Percentiles rank a stretch among this genome's conserved stretches.
Evolutionary conservation across 768 basidiomycete species (phyloP).

Genomic region (Suillus cothurnatus): DNA sequence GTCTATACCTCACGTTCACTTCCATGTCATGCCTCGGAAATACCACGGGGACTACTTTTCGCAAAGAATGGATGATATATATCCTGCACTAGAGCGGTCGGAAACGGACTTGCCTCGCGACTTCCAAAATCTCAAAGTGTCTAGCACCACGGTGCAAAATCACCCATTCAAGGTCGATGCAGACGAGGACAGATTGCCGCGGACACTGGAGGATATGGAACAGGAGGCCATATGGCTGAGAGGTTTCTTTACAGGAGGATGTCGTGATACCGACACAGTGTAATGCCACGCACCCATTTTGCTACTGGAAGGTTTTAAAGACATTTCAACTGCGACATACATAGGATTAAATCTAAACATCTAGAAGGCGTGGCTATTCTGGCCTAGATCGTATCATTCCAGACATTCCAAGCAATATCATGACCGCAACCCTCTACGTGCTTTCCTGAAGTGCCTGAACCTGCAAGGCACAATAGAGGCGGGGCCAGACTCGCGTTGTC

Average conservation of each 20-base stretch:
- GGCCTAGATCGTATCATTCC: constrained; percentile 35
- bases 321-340: not conserved
- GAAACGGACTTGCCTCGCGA: constrained; percentile 54
- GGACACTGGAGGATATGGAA: constrained; percentile 77
- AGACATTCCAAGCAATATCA: constrained; percentile 33
- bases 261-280: not conserved
- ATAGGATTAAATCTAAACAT: not conserved
- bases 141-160: constrained; percentile 31
- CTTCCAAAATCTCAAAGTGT: constrained; percentile 23
- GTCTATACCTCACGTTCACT: constrained; percentile 81
- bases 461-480: constrained; percentile 45
- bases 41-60: constrained; percentile 67
- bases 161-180: constrained; percentile 60
- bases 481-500: constrained; percentile 17
- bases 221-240: constrained; percentile 73
- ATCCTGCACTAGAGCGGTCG: constrained; percentile 73
- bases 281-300: not conserved
- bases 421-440: constrained; percentile 44
- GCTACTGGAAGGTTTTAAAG: not conserved
- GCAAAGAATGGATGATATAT: constrained; percentile 67
- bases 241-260: constrained; percentile 47
- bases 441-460: constrained; percentile 21
- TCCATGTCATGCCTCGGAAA: constrained; percentile 88
- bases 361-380: not conserved
- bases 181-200: constrained; percentile 66